Base-by-base conservation (phyloP, 352 stramenopile species). In the Hyaloperonospora brassicae region DNA sequence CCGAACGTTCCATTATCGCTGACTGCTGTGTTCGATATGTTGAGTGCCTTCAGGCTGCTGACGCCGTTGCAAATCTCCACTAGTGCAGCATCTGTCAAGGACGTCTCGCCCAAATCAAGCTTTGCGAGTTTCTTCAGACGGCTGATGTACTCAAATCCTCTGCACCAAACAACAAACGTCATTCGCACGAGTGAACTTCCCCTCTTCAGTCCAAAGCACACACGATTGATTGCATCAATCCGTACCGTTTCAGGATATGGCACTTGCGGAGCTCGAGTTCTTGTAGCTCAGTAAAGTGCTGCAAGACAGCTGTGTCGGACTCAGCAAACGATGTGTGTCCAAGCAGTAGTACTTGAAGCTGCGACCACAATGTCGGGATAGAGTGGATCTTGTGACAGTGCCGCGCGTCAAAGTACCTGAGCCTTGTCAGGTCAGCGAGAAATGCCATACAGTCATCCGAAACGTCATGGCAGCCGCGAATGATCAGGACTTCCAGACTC, bases 111-210 rank as follows among this genome's bases (percentile, higher is more conserved):
- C 17, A 91, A 39, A 17, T 74, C 67, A 1, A 91, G 67, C 6
- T 72, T 70, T 65, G 85, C 62, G 5, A 91, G 55, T 5, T 80
- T 44, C 3, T 57, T 41, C 30, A 89, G 48, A 5, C 65, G 72
- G 50, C 78, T 79, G 41, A 91, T 79, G 50, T 87, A 88, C 61
- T 87, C 69, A 41, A 86, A 85, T 39, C 76, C 74, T 55, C 79
- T 84, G 42, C 12, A 35, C 1, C 52, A 50, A 14, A 31, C 6
- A 51, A n/a, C 11, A 52, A 48, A 21, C 48, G 50, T 11, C 30
- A 52, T 17, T 21, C 14, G 46, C 5, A 47, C 17, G 43, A 4
- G 52, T 52, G 25, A 60, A n/a, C 3, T 43, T 17, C n/a, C 49
- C 47, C n/a, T 13, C 14, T 42, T 42, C 36, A 5, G 36, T 11